Conservation (phyloP, 2,329 filamentous ascomycete species). For the Colletotrichum lini region DNA sequence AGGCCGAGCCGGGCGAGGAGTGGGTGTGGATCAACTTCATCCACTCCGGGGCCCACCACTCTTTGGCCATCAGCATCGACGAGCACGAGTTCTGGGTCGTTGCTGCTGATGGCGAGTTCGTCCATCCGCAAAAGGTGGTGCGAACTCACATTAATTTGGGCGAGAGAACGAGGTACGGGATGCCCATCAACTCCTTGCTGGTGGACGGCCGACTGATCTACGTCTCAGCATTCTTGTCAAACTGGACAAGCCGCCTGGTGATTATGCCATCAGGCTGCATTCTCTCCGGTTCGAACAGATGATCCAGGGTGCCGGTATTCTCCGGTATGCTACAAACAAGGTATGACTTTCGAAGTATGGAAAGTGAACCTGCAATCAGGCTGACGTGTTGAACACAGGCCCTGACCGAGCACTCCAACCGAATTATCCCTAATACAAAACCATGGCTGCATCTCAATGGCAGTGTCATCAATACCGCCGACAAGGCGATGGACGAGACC, state of each 20-base stretch:
- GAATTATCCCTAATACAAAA: background rate
- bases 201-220: accelerated
- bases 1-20: background rate
- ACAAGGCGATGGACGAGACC: constrained; percentile 14
- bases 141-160: constrained; percentile 27
- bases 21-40: constrained; percentile 34
- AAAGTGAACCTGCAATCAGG: background rate
- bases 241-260: constrained; percentile 4
- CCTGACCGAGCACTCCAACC: constrained; percentile 1
- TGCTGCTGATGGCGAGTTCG: constrained; percentile 68
- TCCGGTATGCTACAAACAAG: constrained; percentile 2
- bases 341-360: background rate
- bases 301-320: constrained; percentile 18
- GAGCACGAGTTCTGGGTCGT: constrained; percentile 68
- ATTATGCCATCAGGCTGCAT: constrained; percentile 26
- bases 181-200: no score
- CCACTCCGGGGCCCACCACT: constrained; percentile 27
- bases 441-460: constrained; percentile 29
- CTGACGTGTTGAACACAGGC: background rate
- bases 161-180: constrained; percentile 18
- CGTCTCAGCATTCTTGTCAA: constrained; percentile 17
- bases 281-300: constrained; percentile 28
- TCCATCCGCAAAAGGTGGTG: constrained; percentile 60
- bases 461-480: background rate
- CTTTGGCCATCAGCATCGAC: constrained; percentile 60